Percentiles rank a stretch among this genome's conserved stretches.
These are phyloP conservation scores for Apiospora marii DNA, from an alignment of 2,329 filamentous ascomycete species.

Conservation along the genomic window DNA sequence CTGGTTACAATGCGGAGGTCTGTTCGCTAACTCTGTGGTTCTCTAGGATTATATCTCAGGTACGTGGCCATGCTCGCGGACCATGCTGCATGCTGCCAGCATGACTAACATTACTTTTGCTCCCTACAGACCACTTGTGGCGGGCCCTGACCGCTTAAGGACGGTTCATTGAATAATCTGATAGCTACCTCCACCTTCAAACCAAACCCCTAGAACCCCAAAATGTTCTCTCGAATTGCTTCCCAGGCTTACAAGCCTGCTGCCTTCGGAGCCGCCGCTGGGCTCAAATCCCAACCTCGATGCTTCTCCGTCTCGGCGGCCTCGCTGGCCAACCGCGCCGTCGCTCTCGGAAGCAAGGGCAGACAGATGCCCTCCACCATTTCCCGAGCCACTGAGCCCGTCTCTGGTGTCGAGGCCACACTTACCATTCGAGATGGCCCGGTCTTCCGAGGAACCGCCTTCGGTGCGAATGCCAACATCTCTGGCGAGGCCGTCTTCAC, in stretches of 20 bases:
- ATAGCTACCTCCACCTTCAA: conserved; percentile 33
- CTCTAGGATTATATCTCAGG: conserved; percentile 79
- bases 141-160: conserved; percentile 57
- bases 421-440: conserved; percentile 97
- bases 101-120: conserved; percentile 29
- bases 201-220: neutral
- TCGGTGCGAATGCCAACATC: conserved; percentile 95
- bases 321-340: conserved; percentile 48
- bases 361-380: conserved; percentile 69
- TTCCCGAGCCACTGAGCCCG: conserved; percentile 68
- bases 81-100: neutral
- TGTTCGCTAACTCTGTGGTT: conserved; percentile 50
- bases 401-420: conserved; percentile 81
- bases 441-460: conserved; percentile 94
- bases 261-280: conserved; percentile 47
- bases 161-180: conserved; percentile 43
- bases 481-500: conserved; percentile 99
- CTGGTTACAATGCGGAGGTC: neutral
- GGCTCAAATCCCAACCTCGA: conserved; percentile 45
- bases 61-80: conserved; percentile 39
- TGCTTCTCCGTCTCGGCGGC: conserved; percentile 47
- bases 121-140: conserved; percentile 58
- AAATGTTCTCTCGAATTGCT: conserved; percentile 68
- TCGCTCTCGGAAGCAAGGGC: conserved; percentile 73
- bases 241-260: conserved; percentile 61